Base-by-base conservation (phyloP, 176 grass and related monocot species). In the Phoenix roebelenii region DNA sequence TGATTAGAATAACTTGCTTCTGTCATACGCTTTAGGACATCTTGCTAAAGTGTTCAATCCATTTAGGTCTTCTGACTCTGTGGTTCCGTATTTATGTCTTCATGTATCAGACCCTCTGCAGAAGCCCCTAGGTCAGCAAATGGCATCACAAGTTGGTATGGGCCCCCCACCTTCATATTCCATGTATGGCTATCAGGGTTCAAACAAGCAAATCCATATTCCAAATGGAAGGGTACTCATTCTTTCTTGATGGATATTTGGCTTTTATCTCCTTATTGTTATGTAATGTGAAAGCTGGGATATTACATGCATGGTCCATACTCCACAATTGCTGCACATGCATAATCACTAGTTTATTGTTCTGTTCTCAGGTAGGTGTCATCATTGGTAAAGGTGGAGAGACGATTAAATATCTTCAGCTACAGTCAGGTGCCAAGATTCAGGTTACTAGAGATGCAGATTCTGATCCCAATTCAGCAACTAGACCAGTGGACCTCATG, bases 331-430 rank as follows among this genome's bases (percentile, higher is more conserved):
- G 35, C 9, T 44, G 35, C 35, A 44, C 35, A 12, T 12, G 35
- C 35, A 44, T 44, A 3, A 9, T 12, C 35, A 44, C 14, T 44
- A 44, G 9, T 44, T 39, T 44, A 7, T 44, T 44, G 35, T 44
- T 14, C 35, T 9, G 12, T 44, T 44, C 35, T 44, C 35, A 97
- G 92, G 92, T 97, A 63, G 92, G 92, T 60, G 92, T 97, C 54
- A 88, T 97, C 51, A 97, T 97, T 70, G 87, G 87, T 56, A 97
- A 97, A 77, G 60, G 83, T 67, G 87, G 92, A 49, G 92, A 97
- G 64, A 97, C 87, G 64, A 91, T 97, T 35, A 91, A 82, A 60
- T 75, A 85, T 66, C 69, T 97, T 39, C 87, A 97, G 65, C 65
- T 82, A 50, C 84, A 97, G 63, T 97, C 87, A 51, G 92, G 86